Conservation (phyloP, 169 alveolate genomes). For the Perkinsus olseni region DNA sequence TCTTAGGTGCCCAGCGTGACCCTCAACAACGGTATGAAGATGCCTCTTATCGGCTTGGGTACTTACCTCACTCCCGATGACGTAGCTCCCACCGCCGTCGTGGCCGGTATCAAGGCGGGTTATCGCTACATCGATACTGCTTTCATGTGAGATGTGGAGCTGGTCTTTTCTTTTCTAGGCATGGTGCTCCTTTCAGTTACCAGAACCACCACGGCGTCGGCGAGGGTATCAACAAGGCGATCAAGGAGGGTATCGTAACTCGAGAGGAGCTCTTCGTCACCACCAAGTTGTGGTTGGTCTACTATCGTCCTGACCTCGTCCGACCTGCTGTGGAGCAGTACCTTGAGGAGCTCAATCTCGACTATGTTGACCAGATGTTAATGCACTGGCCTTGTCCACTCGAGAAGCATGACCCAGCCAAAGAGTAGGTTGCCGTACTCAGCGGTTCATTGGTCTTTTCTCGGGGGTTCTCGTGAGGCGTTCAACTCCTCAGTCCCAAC, state of each 20-base stretch:
- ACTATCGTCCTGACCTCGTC: slow-evolving; percentile 21
- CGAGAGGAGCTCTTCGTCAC: slow-evolving; percentile 60
- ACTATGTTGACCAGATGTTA: slow-evolving; percentile 46
- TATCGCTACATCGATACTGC: slow-evolving; percentile 54
- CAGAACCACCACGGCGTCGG: slow-evolving; percentile 57
- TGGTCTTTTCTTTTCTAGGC: neutral
- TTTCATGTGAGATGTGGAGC: slow-evolving; percentile 14
- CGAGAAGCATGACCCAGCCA: no score
- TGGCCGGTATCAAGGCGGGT: neutral
- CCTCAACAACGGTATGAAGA: neutral
- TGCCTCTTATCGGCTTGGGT: neutral
- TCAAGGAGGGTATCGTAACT: slow-evolving; percentile 38
- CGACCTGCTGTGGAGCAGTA: slow-evolving; percentile 27
- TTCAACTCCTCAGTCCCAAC: no score
- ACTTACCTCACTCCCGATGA: neutral
- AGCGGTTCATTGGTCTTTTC: no score
- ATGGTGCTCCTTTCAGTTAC: neutral
- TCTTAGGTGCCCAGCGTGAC: no score
- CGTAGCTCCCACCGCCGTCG: neutral
- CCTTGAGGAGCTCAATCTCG: slow-evolving; percentile 33
- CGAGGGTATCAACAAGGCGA: slow-evolving; percentile 40
- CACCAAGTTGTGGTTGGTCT: slow-evolving; percentile 40
- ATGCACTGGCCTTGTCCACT: slow-evolving; percentile 55
- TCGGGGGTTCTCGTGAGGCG: no score
- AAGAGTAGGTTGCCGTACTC: no score